phyloP scores from a whole-genome alignment of 2,329 filamentous ascomycete species.

The Colletotrichum costaricense region DNA sequence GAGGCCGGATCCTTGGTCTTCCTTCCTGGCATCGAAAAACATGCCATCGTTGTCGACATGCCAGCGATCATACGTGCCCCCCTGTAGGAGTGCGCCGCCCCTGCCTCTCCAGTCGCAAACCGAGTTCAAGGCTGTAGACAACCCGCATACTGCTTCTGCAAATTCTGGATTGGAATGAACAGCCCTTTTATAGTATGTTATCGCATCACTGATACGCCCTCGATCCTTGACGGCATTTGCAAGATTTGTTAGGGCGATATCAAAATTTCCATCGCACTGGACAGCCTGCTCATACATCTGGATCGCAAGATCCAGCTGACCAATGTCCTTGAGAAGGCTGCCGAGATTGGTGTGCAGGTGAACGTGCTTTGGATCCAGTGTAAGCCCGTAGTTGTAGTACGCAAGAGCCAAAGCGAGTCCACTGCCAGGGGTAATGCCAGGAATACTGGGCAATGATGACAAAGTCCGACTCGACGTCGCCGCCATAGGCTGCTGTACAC shows the following conservation, averaged over 20 bases:
- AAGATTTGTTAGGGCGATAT: slow-evolving; percentile 95
- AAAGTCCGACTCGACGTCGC: slow-evolving; percentile 41
- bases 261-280: slow-evolving; percentile 90
- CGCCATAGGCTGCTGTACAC: slow-evolving; percentile 77
- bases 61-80: slow-evolving; percentile 85
- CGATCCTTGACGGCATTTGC: slow-evolving; percentile 99
- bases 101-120: slow-evolving; percentile 95
- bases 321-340: slow-evolving; percentile 95
- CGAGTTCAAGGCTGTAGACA: slow-evolving; percentile 94
- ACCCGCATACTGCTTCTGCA: slow-evolving; percentile 94
- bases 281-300: slow-evolving; percentile 98
- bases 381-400: slow-evolving; percentile 95
- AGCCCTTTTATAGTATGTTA: slow-evolving; percentile 89
- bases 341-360: slow-evolving; percentile 97
- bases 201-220: slow-evolving; percentile 91
- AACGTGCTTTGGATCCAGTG: slow-evolving; percentile 88
- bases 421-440: slow-evolving; percentile 86
- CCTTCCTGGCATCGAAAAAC: slow-evolving; percentile 77
- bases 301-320: slow-evolving; percentile 90
- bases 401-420: slow-evolving; percentile 88
- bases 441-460: slow-evolving; percentile 61
- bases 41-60: slow-evolving; percentile 89
- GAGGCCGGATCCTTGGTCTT: slow-evolving; percentile 77
- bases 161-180: slow-evolving; percentile 95
- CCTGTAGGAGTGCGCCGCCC: slow-evolving; percentile 83